Base-by-base conservation (phyloP, 768 basidiomycete species). In the Lactifluus pinguis region DNA sequence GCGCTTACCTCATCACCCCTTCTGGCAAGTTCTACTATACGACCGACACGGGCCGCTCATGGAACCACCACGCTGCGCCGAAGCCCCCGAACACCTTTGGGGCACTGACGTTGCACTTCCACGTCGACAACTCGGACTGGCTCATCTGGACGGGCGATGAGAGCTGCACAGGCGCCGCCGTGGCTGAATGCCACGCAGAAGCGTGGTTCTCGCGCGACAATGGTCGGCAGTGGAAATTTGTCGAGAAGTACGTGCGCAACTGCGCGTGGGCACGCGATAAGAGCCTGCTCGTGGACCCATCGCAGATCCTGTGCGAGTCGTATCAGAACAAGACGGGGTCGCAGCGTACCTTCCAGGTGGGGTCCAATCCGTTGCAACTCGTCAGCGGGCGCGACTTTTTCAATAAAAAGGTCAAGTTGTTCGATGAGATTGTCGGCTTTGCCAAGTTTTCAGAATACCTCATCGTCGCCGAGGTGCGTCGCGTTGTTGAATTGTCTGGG, bases 391-490 rank as follows among this genome's bases (percentile, higher is more conserved):
- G 77, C 11, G 77, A 84, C 57, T 98, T 83, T 75, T 98, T 84
- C 70, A 65, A 65, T 50, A 83, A 79, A 63, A 87, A 84, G 77
- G 83, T 76, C 63, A 88, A 82, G 70, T 71, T 97, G 21, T 99
- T 98, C 68, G 83, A 91, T 49, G 77, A 84, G 47, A 86, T 99
- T 56, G 92, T 93, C 65, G 97, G 97, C 7, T 98, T 95, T 75
- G 87, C 97, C 0, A 95, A 93, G 75, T 99, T 99, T 73, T 92
- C 92, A 0, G 92, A 99, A 75, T 99, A 89, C 71, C 79, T 98
- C 70, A 85, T 98, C 49, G 95, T 98, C 34, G 97, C 95, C 25
- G 87, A 94, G 80, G 92, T 97, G 45, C 55, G 21, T n/a, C 45
- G 19, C 9, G 30, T 53, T 44, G 19, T 4, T 9, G 29, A 2